These are phyloP conservation scores for Pichia membranifaciens DNA, from an alignment of 805 yeast species.

Conservation along the genomic window DNA sequence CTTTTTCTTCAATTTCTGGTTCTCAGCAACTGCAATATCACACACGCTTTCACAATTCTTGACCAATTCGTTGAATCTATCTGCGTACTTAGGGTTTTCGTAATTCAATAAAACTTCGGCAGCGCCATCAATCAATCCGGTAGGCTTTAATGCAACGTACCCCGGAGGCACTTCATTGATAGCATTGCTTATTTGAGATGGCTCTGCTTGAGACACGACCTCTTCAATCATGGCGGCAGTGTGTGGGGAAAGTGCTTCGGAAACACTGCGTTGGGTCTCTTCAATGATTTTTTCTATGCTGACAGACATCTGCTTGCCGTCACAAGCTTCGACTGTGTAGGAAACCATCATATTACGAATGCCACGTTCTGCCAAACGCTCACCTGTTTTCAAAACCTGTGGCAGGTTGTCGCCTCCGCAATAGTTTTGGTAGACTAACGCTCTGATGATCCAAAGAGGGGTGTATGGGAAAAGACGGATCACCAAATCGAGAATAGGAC, in stretches of 20 bases:
- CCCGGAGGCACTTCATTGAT: conserved; percentile 80
- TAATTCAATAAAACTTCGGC: conserved; percentile 63
- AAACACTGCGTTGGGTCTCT: conserved; percentile 63
- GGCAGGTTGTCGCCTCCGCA: conserved; percentile 81
- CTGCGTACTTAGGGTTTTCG: conserved; percentile 43
- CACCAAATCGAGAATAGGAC: conserved; percentile 53
- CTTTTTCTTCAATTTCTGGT: conserved; percentile 39
- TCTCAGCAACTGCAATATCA: conserved; percentile 48
- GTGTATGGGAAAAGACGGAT: conserved; percentile 66
- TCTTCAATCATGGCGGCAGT: conserved; percentile 51
- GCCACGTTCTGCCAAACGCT: conserved; percentile 60
- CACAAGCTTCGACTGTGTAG: conserved; percentile 87
- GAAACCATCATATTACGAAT: conserved; percentile 94
- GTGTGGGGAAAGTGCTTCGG: conserved; percentile 64
- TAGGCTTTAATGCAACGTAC: conserved; percentile 88
- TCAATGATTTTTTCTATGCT: conserved; percentile 51
- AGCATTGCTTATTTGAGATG: conserved; percentile 13
- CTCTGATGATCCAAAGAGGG: conserved; percentile 65
- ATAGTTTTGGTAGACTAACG: conserved; percentile 73
- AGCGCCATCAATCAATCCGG: conserved; percentile 78
- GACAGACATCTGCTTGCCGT: conserved; percentile 54
- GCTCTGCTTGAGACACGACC: conserved; percentile 25
- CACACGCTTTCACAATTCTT: conserved; percentile 62
- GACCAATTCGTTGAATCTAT: conserved; percentile 52
- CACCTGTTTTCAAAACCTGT: conserved; percentile 69